Evolutionary conservation across 129 eudicot species (phyloP), one percentile per base, ranked within the genome.

Genomic region (Sambucus nigra): DNA sequence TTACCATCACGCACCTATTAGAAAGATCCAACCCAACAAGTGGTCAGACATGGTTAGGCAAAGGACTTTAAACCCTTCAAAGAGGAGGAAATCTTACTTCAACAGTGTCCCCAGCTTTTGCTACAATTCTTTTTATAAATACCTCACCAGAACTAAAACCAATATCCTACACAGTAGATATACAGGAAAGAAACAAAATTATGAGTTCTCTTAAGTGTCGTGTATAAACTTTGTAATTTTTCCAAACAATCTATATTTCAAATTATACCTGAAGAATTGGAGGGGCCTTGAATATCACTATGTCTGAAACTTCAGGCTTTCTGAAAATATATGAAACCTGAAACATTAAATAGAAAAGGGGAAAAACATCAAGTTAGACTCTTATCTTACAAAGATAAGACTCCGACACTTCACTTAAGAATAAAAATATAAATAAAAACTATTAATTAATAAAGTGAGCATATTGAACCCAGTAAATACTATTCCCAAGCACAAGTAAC

Each of bases 321-420:
- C 80, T 77, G 77, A 91, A 91, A 38, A 82, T 16, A 63, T 91
- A 91, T 25, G 99, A 91, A 67, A 86, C 99, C 98, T 91, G 76
- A 33, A 73, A 57, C 58, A 60, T 23, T 24, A 55, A 45, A 57
- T 18, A 51, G 26, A 55, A 25, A 21, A 49, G 25, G 35, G 25
- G 39, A 21, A 29, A 42, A 5, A 20, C 14, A 47, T 56, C 57
- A 68, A 33, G 25, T 6, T 11, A 59, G 19, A 14, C 47, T 0
- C 19, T 1, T 22, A 4, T 7, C 32, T 5, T 22, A 1, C 2
- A 25, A 28, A 13, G n/a, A 41, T 11, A 21, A 24, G 6, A 48
- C 53, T 21, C 4, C 25, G 21, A 23, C 12, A 48, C 38, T 31
- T 31, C 5, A 31, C 38, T 31, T 31, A 31, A n/a, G n/a, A n/a